These are phyloP conservation scores for Metschnikowia vanudenii DNA, from an alignment of 805 yeast genomes.

Conservation along the genomic window DNA sequence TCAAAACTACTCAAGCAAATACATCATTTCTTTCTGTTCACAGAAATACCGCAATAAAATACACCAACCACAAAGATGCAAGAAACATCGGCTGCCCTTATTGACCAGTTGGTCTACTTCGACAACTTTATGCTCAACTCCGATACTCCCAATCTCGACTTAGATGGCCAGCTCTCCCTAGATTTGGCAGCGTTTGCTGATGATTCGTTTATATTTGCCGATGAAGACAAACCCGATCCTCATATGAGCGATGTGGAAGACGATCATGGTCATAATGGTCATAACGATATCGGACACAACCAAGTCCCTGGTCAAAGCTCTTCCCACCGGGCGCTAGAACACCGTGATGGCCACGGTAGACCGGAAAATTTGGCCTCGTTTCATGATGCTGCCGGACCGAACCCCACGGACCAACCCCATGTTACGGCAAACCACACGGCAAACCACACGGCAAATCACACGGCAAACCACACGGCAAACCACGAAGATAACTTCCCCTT, in stretches of 20 bases:
- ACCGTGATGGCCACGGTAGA: neutral
- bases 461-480: neutral
- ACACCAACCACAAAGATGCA: slow-evolving; percentile 12
- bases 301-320: neutral
- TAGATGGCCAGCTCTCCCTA: slow-evolving; percentile 41
- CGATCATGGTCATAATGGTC: slow-evolving; percentile 16
- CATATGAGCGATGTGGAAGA: slow-evolving; percentile 15
- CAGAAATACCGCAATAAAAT: neutral
- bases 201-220: slow-evolving; percentile 76
- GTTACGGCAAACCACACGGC: too few species aligned
- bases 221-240: slow-evolving; percentile 65
- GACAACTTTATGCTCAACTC: slow-evolving; percentile 59
- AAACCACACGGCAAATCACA: neutral
- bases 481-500: neutral
- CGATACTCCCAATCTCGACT: slow-evolving; percentile 41
- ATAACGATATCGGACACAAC: slow-evolving; percentile 2
- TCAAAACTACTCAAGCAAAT: too few species aligned
- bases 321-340: neutral
- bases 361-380: neutral
- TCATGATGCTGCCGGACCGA: neutral
- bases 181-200: slow-evolving; percentile 83
- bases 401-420: neutral
- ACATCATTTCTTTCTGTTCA: too few species aligned
- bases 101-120: slow-evolving; percentile 78
- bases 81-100: slow-evolving; percentile 43